Evolutionary conservation across 345 rosid genomes (phyloP).

Genomic region (Syzygium grande): DNA sequence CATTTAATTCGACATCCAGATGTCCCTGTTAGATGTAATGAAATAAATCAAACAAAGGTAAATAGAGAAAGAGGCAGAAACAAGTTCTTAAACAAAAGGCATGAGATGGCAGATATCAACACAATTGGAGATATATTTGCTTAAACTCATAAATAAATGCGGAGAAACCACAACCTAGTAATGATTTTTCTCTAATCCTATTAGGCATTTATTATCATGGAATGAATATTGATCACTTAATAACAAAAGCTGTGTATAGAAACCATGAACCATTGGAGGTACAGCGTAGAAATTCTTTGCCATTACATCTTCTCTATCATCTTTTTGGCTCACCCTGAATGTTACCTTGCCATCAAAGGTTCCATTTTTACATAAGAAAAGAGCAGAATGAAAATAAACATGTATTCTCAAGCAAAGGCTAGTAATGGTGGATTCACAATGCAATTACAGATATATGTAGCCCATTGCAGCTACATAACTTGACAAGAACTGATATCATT

Average conservation of each 20-base stretch:
- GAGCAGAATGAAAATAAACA: not conserved
- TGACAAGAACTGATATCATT: not conserved
- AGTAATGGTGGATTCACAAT: not conserved
- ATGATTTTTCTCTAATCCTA: not conserved
- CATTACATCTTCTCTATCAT: not conserved
- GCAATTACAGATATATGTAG: not conserved
- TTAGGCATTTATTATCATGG: not conserved
- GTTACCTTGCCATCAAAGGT: not conserved
- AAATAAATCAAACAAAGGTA: not conserved
- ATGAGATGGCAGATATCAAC: not conserved
- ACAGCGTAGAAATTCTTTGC: not conserved
- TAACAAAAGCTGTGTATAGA: not conserved
- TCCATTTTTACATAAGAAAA: not conserved
- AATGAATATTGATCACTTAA: not conserved
- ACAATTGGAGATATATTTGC: not conserved
- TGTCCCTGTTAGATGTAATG: not conserved
- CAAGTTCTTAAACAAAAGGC: not conserved
- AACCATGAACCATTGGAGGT: not conserved
- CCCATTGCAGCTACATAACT: not conserved
- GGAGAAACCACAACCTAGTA: not conserved
- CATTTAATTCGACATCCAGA: constrained; percentile 50
- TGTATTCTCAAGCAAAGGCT: not conserved
- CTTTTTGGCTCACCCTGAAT: not conserved
- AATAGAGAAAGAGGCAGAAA: not conserved
- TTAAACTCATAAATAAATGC: not conserved